Evolutionary conservation across 2,329 filamentous ascomycete species (phyloP).

Genomic region (Cladosporium halotolerans): DNA sequence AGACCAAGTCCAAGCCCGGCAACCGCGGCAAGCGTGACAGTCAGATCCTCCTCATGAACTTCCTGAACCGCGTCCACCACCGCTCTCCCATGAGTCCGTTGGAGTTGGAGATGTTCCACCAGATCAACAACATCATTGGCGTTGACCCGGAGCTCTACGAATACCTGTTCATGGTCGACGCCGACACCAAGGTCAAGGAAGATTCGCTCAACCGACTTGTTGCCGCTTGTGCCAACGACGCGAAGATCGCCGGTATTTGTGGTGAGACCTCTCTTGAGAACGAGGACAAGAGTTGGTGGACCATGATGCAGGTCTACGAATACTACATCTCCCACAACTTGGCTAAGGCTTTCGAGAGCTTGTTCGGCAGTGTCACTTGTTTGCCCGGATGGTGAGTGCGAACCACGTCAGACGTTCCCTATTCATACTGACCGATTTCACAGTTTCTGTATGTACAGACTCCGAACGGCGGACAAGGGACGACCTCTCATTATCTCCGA

Average conservation of each 20-base stretch:
- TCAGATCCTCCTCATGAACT: conserved; percentile 91
- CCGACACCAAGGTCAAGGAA: conserved; percentile 88
- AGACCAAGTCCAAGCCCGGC: conserved; percentile 82
- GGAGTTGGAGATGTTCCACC: conserved; percentile 96
- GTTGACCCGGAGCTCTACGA: conserved; percentile 97
- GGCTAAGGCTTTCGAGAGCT: conserved; percentile 92
- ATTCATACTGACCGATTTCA: conserved; percentile 13
- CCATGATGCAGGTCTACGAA: conserved; percentile 99
- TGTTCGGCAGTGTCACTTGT: conserved; percentile 97
- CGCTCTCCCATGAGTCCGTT: conserved; percentile 90
- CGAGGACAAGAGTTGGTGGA: conserved; percentile 93
- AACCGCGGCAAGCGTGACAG: conserved; percentile 99
- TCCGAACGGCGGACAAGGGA: conserved; percentile 88
- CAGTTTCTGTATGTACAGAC: conserved; percentile 98
- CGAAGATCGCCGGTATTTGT: conserved; percentile 95
- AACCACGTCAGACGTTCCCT: not conserved
- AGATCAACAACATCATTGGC: conserved; percentile 98
- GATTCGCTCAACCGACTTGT: conserved; percentile 91
- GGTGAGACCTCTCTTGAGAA: conserved; percentile 96
- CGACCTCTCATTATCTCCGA: conserved; percentile 92
- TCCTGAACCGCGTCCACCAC: conserved; percentile 96
- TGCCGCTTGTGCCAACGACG: conserved; percentile 84
- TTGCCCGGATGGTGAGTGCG: conserved; percentile 88
- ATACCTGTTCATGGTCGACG: conserved; percentile 95
- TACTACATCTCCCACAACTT: conserved; percentile 99